Base-by-base conservation (phyloP, 768 basidiomycete species). In the Nidularia sp. region DNA sequence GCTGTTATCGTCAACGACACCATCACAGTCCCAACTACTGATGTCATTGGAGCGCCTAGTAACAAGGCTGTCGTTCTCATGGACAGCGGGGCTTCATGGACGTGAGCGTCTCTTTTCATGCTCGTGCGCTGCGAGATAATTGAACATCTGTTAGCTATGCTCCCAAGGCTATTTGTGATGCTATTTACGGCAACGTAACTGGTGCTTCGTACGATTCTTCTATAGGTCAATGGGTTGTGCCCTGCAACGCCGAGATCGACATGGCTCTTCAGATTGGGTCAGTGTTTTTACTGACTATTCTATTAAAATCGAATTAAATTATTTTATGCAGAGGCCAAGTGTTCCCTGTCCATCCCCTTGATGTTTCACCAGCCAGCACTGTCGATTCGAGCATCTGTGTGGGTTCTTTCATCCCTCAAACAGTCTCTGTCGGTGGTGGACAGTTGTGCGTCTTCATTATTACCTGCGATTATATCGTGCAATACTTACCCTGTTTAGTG, bases 1-100 rank as follows among this genome's bases (percentile, higher is more conserved):
- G 84, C 84, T 13, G 66, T 91, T 53, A 77, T 89, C 49, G 72
- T 88, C 10, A 83, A 83, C 34, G 68, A 71, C 34, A 73, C 73
- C 33, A 74, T 77, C 15, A 64, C 77, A 31, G 61, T 75, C 10
- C 81, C 88, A 8, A 77, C 76, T 2, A 85, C 80, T 22, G 69
- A 64, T 5, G 81, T 91, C 29, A 43, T 64, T 3, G 73, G 70
- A 32, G 90, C 79, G 1, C 88, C 90, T 5, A 70, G 72, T 33
- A 83, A 85, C 57, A 84, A 84, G 59, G 89, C 88, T 5, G 88
- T 93, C 45, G 79, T 81, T 22, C 71, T 90, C 33, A 75, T 93
- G 50, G 91, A 93, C 64, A 91, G 81, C 53, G 91, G 91, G 5
- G 85, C 91, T 3, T 90, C 90, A 2, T 90, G 83, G 65, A 84